Base-by-base conservation (phyloP, 108 stramenopile species). In the Nannochloropsis gaditana region DNA sequence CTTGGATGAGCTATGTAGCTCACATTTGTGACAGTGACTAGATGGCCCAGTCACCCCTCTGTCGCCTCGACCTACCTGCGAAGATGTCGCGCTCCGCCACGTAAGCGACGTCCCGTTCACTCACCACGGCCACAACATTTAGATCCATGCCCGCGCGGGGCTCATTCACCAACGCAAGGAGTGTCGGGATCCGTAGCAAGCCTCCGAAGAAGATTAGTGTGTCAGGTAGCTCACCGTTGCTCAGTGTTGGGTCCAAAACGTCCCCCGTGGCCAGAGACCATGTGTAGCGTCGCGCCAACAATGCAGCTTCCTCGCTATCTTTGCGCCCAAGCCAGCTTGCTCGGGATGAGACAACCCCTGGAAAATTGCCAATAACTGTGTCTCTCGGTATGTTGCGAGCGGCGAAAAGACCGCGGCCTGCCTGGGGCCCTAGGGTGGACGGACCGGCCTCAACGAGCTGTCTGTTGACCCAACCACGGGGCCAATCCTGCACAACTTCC, bases 121-220 rank as follows among this genome's bases (percentile, higher is more conserved):
- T 73, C 59, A 73, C 59, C 15, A 73, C 59, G n/a, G 59, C 59
- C 2, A 73, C 59, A 73, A 73, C 59, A 73, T 73, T 73, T n/a
- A 73, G n/a, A n/a, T 73, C 59, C 15, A n/a, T n/a, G 19, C 59
- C 59, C 59, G 59, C 59, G 59, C 59, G 59, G 59, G 59, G 59
- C 59, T 73, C 59, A n/a, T 73, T 73, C 15, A 73, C 59, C 59
- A 73, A 73, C 19, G 59, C 59, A 8, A 73, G 59, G 0, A 73
- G 59, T n/a, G 59, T 73, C 15, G 59, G n/a, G 3, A n/a, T 73
- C 15, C 59, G 59, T 3, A 73, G 59, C 59, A 73, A n/a, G 59
- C 59, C 59, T 73, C 59, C 59, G n/a, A n/a, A 73, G 59, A 73
- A 73, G 0, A 73, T 1, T 73, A 73, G 59, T 8, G 15, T n/a